phyloP scores from a whole-genome alignment of 2,329 filamentous ascomycete species.

The Macrophomina pseudophaseolina region DNA sequence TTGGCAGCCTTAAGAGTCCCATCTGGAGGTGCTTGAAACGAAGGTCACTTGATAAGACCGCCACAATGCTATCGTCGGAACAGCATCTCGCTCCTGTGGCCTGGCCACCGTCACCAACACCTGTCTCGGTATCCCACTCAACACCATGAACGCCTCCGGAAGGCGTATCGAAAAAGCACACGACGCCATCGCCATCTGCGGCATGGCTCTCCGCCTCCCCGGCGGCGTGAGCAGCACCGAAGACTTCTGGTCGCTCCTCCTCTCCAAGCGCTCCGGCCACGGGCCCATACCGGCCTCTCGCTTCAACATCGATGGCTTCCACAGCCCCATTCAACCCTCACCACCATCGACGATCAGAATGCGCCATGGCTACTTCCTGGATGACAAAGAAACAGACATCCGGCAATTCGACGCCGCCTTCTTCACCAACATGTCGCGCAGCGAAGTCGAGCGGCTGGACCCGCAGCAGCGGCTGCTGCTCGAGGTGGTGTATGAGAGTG shows the following conservation, averaged over 20 bases:
- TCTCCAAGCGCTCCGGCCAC: background rate
- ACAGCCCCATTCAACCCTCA: conserved; percentile 35
- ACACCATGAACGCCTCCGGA: too few relatives aligned
- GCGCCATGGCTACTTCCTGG: conserved; percentile 28
- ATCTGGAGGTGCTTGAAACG: too few relatives aligned
- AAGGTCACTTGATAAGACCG: too few relatives aligned
- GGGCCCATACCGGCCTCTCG: conserved; percentile 23
- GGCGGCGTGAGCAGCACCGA: background rate
- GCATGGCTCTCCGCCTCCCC: background rate
- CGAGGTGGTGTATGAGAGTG: conserved; percentile 29
- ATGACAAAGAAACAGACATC: conserved; percentile 7
- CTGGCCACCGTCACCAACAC: too few relatives aligned
- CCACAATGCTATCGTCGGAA: too few relatives aligned
- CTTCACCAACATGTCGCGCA: conserved; percentile 28
- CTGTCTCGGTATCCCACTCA: too few relatives aligned
- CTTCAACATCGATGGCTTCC: conserved; percentile 6
- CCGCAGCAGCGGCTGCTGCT: conserved; percentile 31
- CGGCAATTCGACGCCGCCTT: conserved; percentile 30
- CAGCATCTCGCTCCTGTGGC: too few relatives aligned
- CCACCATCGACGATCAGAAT: conserved; percentile 29
- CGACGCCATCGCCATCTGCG: background rate
- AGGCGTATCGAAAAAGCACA: too few relatives aligned
- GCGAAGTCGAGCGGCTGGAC: conserved; percentile 29
- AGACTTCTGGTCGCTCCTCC: background rate
- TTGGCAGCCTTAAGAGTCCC: too few relatives aligned